Evolutionary conservation across 441 rosid species (phyloP).

Genomic region (Jatropha multifida): DNA sequence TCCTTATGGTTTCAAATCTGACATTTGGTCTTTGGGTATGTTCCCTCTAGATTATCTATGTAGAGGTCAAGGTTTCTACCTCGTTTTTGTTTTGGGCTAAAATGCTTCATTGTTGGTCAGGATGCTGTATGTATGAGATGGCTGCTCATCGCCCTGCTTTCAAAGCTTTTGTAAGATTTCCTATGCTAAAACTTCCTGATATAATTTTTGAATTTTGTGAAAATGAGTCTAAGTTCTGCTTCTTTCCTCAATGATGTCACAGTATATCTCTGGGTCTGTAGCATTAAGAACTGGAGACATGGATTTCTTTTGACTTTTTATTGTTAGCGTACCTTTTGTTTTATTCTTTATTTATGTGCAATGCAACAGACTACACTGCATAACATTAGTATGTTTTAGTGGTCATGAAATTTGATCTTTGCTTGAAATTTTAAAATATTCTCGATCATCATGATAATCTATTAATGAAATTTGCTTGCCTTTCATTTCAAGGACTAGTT

Average conservation of each 20-base stretch:
- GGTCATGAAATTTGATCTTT: neutral
- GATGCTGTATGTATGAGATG: constrained; percentile 97
- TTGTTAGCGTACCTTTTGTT: neutral
- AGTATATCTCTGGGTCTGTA: neutral
- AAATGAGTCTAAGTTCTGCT: constrained; percentile 2
- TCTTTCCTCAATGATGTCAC: neutral
- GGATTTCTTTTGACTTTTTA: neutral
- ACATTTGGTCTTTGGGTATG: constrained; percentile 94
- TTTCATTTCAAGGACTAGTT: neutral
- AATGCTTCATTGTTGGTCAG: constrained; percentile 46
- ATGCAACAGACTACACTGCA: neutral
- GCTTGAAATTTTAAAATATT: neutral
- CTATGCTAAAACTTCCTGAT: constrained; percentile 5
- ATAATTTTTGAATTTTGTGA: neutral
- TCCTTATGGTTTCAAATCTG: constrained; percentile 96
- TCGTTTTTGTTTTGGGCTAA: constrained; percentile 25
- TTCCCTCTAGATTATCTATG: constrained; percentile 13
- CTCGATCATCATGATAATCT: neutral
- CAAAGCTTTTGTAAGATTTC: constrained; percentile 87
- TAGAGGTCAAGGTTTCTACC: neutral
- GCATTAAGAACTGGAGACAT: neutral
- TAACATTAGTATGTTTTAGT: neutral
- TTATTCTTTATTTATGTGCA: neutral
- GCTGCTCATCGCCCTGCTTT: constrained; percentile 97
- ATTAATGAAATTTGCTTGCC: neutral